Base-by-base conservation (phyloP, 192 early-diverging fungal genomes). In the Coemansia sp. region DNA sequence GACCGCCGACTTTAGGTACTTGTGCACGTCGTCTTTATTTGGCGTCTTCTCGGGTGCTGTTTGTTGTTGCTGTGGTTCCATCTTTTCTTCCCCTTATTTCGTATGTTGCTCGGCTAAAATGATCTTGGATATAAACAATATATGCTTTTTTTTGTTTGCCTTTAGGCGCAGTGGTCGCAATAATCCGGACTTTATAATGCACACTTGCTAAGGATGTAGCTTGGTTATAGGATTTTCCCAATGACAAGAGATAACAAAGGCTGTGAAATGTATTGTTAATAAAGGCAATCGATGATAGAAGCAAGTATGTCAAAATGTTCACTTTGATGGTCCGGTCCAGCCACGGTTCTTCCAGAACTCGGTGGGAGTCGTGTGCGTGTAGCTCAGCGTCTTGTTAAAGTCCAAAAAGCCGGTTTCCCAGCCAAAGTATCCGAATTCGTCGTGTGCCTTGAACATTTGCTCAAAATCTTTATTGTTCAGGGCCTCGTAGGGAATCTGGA, bases 251-350 rank as follows among this genome's bases (percentile, higher is more conserved):
- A 30, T 30, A 30, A 3, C 30, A 30, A 3, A 30, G 30, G 30
- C 30, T 30, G 30, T 2, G 30, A 30, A 30, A 30, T 30, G 1
- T 30, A 30, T 30, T 30, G 30, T 30, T 3, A 30, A n/a, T n/a
- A n/a, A n/a, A n/a, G n/a, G n/a, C n/a, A n/a, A n/a, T n/a, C n/a
- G n/a, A 30, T 3, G 30, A 30, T 30, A 30, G 30, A 30, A 30
- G 30, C 30, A 30, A 30, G 30, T 30, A 30, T 30, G 30, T 30
- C 30, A 30, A 30, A 30, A 30, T 30, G 30, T 3, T 30, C 30
- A 51, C 23, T 51, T 1, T 3, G 49, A 51, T n/a, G 67, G 76
- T 92, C 64, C 95, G 93, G 71, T 73, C 71, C 64, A 67, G 14
- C 64, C 62, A 23, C 60, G 60, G 61, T 61, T 67, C 65, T 30